phyloP scores from a whole-genome alignment of 495 filamentous ascomycete genomes.

The Tetracladium marchalianum region DNA sequence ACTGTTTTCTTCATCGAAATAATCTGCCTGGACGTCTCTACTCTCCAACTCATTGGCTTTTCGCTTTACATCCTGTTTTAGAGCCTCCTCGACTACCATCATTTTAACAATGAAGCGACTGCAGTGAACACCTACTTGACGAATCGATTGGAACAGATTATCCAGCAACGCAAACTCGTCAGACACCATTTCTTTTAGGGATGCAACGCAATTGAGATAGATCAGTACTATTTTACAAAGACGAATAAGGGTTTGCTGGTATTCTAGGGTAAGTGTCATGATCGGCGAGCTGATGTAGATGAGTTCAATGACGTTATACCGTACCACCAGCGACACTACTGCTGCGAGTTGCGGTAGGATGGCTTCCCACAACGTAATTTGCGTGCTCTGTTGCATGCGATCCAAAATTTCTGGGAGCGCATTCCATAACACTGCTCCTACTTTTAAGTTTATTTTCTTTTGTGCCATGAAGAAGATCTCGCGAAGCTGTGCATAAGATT shows the following conservation, averaged over 20 bases:
- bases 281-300: background rate
- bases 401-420: background rate
- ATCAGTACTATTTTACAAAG: background rate
- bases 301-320: slow-evolving; percentile 3
- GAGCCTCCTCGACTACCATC: too few relatives aligned
- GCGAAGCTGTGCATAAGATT: background rate
- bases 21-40: too few relatives aligned
- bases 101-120: background rate
- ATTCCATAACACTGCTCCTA: slow-evolving; percentile 1
- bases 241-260: background rate
- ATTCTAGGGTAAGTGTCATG: background rate
- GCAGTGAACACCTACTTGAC: background rate
- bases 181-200: background rate
- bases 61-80: too few relatives aligned
- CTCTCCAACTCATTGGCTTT: too few relatives aligned
- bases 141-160: background rate
- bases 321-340: background rate
- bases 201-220: background rate
- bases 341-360: background rate
- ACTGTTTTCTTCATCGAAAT: too few relatives aligned
- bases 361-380: background rate
- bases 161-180: background rate
- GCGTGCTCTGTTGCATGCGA: background rate
- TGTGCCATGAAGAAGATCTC: background rate
- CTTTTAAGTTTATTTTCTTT: background rate